Evolutionary conservation across 805 yeast species (phyloP).

Genomic region (Myxozyma melibiosi): DNA sequence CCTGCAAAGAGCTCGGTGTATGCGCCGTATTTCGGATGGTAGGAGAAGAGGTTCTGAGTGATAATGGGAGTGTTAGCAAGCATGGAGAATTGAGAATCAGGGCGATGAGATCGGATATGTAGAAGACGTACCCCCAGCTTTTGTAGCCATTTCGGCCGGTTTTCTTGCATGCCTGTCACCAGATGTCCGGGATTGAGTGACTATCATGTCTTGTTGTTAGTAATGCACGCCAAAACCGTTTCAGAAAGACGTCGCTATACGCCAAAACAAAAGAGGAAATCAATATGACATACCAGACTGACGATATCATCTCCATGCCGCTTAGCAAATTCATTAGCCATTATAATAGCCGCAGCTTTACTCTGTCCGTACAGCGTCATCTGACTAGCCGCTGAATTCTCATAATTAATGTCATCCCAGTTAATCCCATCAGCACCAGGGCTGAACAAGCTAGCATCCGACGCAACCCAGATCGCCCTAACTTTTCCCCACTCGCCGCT

Average conservation of each 20-base stretch:
- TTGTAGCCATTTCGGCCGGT: constrained; percentile 30
- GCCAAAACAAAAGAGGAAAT: too few species aligned
- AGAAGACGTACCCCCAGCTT: constrained; percentile 21
- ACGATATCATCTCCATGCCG: constrained; percentile 14
- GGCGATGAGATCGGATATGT: too few species aligned
- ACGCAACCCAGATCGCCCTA: constrained; percentile 52
- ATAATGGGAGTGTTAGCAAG: neutral
- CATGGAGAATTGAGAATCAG: neutral
- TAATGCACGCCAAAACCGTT: too few species aligned
- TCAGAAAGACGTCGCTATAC: too few species aligned
- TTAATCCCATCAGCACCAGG: constrained; percentile 44
- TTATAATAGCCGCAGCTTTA: constrained; percentile 46
- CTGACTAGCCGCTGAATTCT: constrained; percentile 11
- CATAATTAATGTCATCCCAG: constrained; percentile 42
- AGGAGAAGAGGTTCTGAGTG: constrained; percentile 19
- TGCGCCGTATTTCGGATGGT: constrained; percentile 46
- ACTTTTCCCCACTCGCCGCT: constrained; percentile 36
- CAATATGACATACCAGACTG: constrained; percentile 17
- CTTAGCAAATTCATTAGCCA: constrained; percentile 22
- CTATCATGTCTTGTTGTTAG: neutral
- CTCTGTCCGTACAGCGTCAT: constrained; percentile 47
- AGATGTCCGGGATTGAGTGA: constrained; percentile 31
- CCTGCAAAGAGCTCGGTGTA: constrained; percentile 51
- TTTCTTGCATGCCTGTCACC: constrained; percentile 29
- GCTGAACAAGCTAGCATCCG: constrained; percentile 43